Evolutionary conservation across 805 yeast species (phyloP), one percentile per base, ranked within the genome.

Genomic region (Candida fluviatilis): DNA sequence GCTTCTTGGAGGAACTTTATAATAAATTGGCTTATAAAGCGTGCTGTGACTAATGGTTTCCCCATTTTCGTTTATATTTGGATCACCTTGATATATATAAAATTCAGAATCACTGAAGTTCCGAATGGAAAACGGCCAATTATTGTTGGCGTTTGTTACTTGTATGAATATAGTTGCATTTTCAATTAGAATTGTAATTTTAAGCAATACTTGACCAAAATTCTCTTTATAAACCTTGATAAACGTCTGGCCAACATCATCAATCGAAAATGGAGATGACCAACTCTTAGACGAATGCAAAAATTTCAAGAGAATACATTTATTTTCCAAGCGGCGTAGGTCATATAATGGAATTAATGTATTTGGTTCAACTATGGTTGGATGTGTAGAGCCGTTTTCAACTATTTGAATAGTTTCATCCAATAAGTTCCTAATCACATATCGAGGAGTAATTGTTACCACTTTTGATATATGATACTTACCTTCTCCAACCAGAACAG

Each of bases 61-160:
- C 14, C 80, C 82, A 37, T 85, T 87, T 41, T 77, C 82, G 41
- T 80, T 84, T 10, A 66, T 48, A 41, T 68, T 66, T 1, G 96
- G 96, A 61, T 90, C 85, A 35, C 84, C 75, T 55, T 93, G 99
- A 56, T 83, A 91, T 46, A 95, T 78, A 35, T 80, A 74, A 52
- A 91, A 88, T 49, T 88, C 96, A n/a, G 76, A 64, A 44, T 87
- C 87, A 55, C 93, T 86, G 60, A 88, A 90, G 57, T 93, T 93
- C 43, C 96, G 69, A 30, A 93, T 81, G 0, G 96, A 86, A 55
- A 66, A 93, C 10, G 99, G 99, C 99, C 99, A 93, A 41, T 73
- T 69, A 42, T 80, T 74, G 25, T 78, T 76, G 2, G 95, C 93
- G 53, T 80, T 80, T 30, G 74, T 75, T 26, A 91, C 58, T 46